These are phyloP conservation scores for Mortierella sp. DNA, from an alignment of 371 early-diverging fungal species.

Conservation along the genomic window DNA sequence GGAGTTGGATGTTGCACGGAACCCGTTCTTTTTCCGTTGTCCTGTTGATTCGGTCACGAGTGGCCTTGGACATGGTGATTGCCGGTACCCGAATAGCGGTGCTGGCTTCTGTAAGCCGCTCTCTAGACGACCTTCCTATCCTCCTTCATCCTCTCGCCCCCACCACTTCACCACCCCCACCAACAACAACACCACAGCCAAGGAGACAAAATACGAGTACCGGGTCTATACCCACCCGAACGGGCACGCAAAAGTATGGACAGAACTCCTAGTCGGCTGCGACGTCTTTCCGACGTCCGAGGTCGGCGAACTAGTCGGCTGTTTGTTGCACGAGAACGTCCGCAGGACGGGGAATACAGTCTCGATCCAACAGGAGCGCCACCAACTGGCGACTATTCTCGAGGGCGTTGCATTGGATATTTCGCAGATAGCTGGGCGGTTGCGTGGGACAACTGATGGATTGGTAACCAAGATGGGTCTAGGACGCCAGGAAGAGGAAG, in stretches of 20 bases:
- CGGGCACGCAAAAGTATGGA: background rate
- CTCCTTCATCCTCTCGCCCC: background rate
- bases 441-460: background rate
- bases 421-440: background rate
- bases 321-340: background rate
- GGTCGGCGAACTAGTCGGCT: background rate
- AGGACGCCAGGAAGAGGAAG: too few species aligned
- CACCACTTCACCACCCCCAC: background rate
- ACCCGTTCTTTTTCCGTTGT: background rate
- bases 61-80: background rate
- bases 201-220: background rate
- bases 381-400: background rate
- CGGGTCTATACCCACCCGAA: background rate
- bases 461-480: background rate
- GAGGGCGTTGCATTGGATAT: background rate
- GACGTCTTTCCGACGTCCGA: conserved; percentile 1
- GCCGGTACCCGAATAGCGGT: background rate
- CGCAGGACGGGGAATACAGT: background rate
- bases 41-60: background rate
- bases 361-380: background rate
- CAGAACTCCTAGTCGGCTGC: background rate
- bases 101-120: background rate
- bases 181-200: background rate
- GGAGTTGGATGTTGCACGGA: background rate
- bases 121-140: background rate